Evolutionary conservation across 73 alveolate species (phyloP), one percentile per base, ranked within the genome.

Genomic region (Paramecium caudatum): DNA sequence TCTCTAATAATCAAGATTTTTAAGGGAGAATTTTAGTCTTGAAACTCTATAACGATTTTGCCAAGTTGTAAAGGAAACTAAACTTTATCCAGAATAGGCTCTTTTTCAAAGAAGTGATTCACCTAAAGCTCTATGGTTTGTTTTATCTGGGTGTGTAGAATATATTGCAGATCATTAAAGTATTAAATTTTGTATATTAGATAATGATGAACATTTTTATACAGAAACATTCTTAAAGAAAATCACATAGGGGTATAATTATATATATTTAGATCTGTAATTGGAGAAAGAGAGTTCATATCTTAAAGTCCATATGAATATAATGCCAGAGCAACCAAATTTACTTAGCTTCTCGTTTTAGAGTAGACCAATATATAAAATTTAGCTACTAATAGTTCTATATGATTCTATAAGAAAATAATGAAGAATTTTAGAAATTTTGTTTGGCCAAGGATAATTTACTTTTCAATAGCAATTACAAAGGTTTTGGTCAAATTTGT

Each of bases 281-380:
- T 74, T 8, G 88, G 88, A 3, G 88, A 74, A 41, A 13, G 62
- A 74, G 88, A 74, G 19, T 74, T 74, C 46, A 74, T 74, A 8
- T 27, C 88, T 3, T 16, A 74, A 45, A 19, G 15, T 19, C 69
- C 62, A 0, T 74, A 74, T 74, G 88, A 74, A 45, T 74, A 74
- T 5, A 27, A 37, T 39, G 88, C 88, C 45, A 74, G 88, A 74
- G 88, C 88, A 16, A 74, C 47, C 34, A 74, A 74, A 74, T 74
- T 74, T 43, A 74, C 88, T 3, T 19, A 74, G 19, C 43, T 74
- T 19, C 16, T 74, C 17, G 43, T 27, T 15, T 3, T 74, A 17
- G 88, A 74, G 65, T 74, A 74, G 36, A 16, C n/a, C 7, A 0
- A n/a, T 19, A 6, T 6, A 27, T 27, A 39, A 3, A 74, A 36